Evolutionary conservation across 2,329 filamentous ascomycete genomes (phyloP).

Genomic region (Ilyonectria sp.): DNA sequence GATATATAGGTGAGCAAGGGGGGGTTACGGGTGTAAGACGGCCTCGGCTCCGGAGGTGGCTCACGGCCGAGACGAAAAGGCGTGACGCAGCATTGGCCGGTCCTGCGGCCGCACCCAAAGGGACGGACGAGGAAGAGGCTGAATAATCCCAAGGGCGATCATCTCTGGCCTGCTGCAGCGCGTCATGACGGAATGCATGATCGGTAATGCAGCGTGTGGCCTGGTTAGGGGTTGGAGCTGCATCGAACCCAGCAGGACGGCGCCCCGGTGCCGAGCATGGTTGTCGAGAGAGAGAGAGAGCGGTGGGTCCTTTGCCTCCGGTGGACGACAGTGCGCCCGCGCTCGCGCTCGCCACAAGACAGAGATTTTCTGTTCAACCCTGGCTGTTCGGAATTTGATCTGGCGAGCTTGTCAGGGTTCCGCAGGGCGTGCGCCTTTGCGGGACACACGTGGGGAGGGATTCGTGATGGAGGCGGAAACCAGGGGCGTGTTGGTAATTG

Average conservation of each 20-base stretch:
- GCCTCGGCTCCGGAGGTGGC: constrained; percentile 35
- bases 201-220: not conserved
- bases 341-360: constrained; percentile 22
- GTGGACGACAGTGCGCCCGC: constrained; percentile 12
- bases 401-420: not conserved
- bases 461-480: not conserved
- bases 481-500: constrained; percentile 34
- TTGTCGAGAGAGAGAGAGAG: constrained; percentile 34
- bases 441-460: not conserved
- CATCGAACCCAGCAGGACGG: constrained; percentile 8
- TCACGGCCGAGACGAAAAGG: constrained; percentile 27
- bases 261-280: constrained; percentile 41
- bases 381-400: no score
- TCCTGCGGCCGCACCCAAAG: not conserved
- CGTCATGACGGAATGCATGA: not conserved
- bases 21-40: not conserved
- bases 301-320: not conserved
- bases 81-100: not conserved
- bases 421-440: not conserved
- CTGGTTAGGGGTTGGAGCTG: not conserved
- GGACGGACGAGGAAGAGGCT: not conserved
- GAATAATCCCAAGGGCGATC: constrained; percentile 6
- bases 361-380: constrained; percentile 25
- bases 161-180: not conserved
- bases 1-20: not conserved